Evolutionary conservation across 352 stramenopile species (phyloP).

Genomic region (Thalassiosira livingstoniorum): DNA sequence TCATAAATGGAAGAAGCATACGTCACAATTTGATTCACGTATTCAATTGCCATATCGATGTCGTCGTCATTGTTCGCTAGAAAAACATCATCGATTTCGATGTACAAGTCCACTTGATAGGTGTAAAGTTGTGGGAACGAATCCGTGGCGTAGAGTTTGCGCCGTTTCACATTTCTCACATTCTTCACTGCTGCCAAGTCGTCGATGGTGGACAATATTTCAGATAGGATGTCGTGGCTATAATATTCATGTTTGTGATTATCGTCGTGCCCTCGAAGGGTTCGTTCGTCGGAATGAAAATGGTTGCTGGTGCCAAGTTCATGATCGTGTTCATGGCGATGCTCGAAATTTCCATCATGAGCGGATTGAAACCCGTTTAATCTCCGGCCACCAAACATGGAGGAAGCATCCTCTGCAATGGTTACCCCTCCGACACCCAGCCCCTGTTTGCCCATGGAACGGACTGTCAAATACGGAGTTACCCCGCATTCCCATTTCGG

Average conservation of each 20-base stretch:
- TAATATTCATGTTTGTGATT: too few relatives aligned
- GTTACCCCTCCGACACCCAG: too few relatives aligned
- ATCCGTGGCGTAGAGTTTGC: not conserved
- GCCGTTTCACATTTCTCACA: not conserved
- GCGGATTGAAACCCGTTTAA: too few relatives aligned
- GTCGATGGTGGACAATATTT: not conserved
- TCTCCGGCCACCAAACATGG: too few relatives aligned
- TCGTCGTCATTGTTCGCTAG: conserved; percentile 7
- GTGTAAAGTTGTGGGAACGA: not conserved
- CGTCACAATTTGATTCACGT: conserved; percentile 27
- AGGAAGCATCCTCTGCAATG: too few relatives aligned
- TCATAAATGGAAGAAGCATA: conserved; percentile 12
- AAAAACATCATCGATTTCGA: conserved; percentile 29
- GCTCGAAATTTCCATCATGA: not conserved
- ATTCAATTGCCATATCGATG: conserved; percentile 3
- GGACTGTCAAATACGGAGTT: too few relatives aligned
- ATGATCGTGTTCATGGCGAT: not conserved
- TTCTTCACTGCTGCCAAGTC: not conserved
- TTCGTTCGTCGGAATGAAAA: not conserved
- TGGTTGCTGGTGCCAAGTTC: not conserved
- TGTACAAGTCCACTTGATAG: conserved; percentile 40
- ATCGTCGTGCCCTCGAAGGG: too few relatives aligned
- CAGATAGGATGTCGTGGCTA: not conserved
- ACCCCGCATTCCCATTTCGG: not conserved
- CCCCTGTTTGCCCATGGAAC: too few relatives aligned